These are phyloP conservation scores for Trichoderma sp. DNA, from an alignment of 2,329 filamentous ascomycete species.

Conservation along the genomic window DNA sequence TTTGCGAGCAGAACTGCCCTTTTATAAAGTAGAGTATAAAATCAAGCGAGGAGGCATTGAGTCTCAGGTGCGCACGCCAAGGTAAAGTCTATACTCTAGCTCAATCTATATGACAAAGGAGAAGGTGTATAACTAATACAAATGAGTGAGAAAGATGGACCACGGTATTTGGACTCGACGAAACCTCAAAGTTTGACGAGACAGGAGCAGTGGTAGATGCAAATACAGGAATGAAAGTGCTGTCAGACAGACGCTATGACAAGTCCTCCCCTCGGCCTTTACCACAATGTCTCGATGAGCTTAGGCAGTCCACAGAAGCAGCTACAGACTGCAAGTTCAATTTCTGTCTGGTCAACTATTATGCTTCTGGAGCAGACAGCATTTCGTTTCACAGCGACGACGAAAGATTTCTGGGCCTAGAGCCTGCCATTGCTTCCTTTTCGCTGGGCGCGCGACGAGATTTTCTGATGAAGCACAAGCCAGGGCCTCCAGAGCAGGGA, in stretches of 20 bases:
- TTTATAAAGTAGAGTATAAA: constrained; percentile 75
- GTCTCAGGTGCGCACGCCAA: constrained; percentile 62
- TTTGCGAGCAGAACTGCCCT: constrained; percentile 70
- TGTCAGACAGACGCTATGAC: constrained; percentile 57
- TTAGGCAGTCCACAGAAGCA: constrained; percentile 66
- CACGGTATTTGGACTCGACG: constrained; percentile 62
- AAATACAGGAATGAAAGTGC: constrained; percentile 46
- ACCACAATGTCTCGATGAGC: constrained; percentile 67
- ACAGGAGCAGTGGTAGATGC: constrained; percentile 49
- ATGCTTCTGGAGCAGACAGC: constrained; percentile 74
- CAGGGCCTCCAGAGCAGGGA: constrained; percentile 44
- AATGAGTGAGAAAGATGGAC: constrained; percentile 45
- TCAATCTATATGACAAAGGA: background rate
- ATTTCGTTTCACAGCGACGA: constrained; percentile 83
- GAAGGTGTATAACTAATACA: background rate
- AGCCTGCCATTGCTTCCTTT: constrained; percentile 75
- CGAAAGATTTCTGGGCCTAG: constrained; percentile 71
- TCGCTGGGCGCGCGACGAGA: constrained; percentile 73
- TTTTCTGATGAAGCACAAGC: constrained; percentile 81
- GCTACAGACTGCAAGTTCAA: constrained; percentile 72
- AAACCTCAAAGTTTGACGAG: constrained; percentile 64
- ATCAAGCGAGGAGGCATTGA: constrained; percentile 68
- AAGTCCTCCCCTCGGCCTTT: constrained; percentile 68
- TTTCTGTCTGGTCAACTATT: constrained; percentile 83
- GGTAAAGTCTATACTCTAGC: constrained; percentile 38